Conservation (phyloP, 805 yeast genomes). For the Yamadazyma olivae region DNA sequence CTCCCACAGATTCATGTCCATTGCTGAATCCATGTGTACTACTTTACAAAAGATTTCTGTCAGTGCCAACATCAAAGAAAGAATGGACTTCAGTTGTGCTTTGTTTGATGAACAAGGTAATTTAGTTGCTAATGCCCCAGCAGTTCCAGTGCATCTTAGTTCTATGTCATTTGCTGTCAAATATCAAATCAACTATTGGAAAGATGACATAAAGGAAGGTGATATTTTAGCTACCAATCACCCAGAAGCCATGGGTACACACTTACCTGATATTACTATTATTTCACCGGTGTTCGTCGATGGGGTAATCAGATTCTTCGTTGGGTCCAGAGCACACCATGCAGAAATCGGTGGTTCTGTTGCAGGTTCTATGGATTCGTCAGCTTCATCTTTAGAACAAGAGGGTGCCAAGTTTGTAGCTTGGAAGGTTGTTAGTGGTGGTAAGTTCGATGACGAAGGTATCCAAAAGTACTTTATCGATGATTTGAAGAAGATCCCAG, state of each 20-base stretch:
- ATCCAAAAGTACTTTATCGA: slow-evolving; percentile 14
- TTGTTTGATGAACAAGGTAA: slow-evolving; percentile 74
- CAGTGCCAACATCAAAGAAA: slow-evolving; percentile 78
- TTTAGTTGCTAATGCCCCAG: slow-evolving; percentile 84
- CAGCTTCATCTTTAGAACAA: slow-evolving; percentile 14
- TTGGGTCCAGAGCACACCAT: slow-evolving; percentile 22
- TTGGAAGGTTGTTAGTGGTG: slow-evolving; percentile 15
- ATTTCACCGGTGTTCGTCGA: slow-evolving; percentile 20
- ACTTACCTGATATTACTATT: slow-evolving; percentile 61
- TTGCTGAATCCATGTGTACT: slow-evolving; percentile 87
- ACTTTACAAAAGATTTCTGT: slow-evolving; percentile 78
- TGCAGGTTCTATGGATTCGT: slow-evolving; percentile 18
- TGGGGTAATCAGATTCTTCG: slow-evolving; percentile 13
- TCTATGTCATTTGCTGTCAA: slow-evolving; percentile 81
- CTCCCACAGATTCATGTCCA: slow-evolving; percentile 83
- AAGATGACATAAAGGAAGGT: slow-evolving; percentile 60
- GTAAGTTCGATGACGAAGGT: slow-evolving; percentile 16
- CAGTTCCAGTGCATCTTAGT: slow-evolving; percentile 82
- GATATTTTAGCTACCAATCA: slow-evolving; percentile 78
- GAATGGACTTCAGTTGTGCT: slow-evolving; percentile 84
- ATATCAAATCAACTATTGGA: slow-evolving; percentile 64
- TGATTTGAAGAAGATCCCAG: slow-evolving; percentile 22
- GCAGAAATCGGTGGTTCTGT: slow-evolving; percentile 22
- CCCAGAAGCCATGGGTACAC: slow-evolving; percentile 85
- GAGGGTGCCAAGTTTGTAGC: slow-evolving; percentile 18